A percentile compares a stretch with the other conserved stretches of the same genome.
Evolutionary conservation across 2,329 filamentous ascomycete species (phyloP).

Genomic region (Alternaria gansuensis): DNA sequence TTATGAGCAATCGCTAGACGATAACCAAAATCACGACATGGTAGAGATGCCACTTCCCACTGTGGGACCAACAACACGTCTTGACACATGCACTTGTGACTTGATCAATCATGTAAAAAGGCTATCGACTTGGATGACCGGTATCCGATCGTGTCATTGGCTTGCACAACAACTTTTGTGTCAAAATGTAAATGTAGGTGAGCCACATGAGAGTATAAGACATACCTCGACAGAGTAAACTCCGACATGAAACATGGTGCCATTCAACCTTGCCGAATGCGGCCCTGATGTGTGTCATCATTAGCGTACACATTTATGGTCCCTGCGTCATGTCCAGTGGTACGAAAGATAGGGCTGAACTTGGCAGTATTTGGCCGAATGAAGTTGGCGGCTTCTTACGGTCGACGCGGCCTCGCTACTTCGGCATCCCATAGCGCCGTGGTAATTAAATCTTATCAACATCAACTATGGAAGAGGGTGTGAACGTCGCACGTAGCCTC

Average conservation of each 20-base stretch:
- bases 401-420: background rate
- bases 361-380: background rate
- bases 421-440: background rate
- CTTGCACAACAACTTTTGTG: background rate
- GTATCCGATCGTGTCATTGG: background rate
- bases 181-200: background rate
- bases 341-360: background rate
- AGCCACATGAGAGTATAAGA: background rate
- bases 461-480: background rate
- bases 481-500: too few species aligned
- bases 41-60: slow-evolving; percentile 35
- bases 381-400: background rate
- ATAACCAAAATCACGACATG: slow-evolving; percentile 36
- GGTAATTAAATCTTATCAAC: background rate
- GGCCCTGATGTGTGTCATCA: background rate
- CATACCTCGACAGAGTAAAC: background rate
- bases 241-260: background rate
- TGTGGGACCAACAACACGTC: slow-evolving; percentile 24
- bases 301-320: background rate
- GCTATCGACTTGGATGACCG: background rate
- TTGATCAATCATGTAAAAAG: background rate
- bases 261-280: background rate
- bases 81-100: slow-evolving; percentile 16
- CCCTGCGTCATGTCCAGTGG: background rate
- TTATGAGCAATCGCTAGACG: slow-evolving; percentile 46